Percentiles rank a stretch among this genome's conserved stretches.
Evolutionary conservation across 805 yeast species (phyloP).

Genomic region (Yamadazyma sp.): DNA sequence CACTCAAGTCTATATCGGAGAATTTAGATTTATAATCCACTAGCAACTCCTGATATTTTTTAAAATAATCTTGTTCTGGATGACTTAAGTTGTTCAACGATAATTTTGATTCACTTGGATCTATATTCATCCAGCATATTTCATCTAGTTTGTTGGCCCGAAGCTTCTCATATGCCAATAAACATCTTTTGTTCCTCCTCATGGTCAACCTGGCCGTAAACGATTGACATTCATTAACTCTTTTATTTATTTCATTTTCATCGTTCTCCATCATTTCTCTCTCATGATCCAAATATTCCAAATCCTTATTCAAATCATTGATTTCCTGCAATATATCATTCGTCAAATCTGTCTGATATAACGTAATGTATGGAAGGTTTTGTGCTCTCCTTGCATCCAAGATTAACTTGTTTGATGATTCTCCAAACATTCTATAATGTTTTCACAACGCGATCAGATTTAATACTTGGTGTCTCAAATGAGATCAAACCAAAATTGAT

Average conservation of each 20-base stretch:
- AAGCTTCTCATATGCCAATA: constrained; percentile 76
- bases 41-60: constrained; percentile 65
- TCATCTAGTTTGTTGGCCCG: constrained; percentile 67
- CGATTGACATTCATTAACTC: constrained; percentile 57
- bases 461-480: background rate
- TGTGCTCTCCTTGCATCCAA: constrained; percentile 80
- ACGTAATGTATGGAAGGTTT: constrained; percentile 61
- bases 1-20: constrained; percentile 82
- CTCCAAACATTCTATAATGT: constrained; percentile 76
- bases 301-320: constrained; percentile 55
- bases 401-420: constrained; percentile 75
- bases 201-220: constrained; percentile 73
- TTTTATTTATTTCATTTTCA: constrained; percentile 33
- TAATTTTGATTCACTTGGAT: constrained; percentile 27
- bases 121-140: constrained; percentile 69
- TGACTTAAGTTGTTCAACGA: constrained; percentile 58
- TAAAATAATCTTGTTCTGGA: constrained; percentile 74
- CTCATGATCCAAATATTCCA: constrained; percentile 43
- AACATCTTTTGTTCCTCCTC: constrained; percentile 85
- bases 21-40: constrained; percentile 75
- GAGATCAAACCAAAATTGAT: no score
- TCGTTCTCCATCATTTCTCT: constrained; percentile 12
- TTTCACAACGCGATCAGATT: background rate
- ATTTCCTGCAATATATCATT: constrained; percentile 71
- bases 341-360: constrained; percentile 70